These are phyloP conservation scores for Solanum raphanifolium DNA, from an alignment of 257 asterid genomes.

Conservation along the genomic window DNA sequence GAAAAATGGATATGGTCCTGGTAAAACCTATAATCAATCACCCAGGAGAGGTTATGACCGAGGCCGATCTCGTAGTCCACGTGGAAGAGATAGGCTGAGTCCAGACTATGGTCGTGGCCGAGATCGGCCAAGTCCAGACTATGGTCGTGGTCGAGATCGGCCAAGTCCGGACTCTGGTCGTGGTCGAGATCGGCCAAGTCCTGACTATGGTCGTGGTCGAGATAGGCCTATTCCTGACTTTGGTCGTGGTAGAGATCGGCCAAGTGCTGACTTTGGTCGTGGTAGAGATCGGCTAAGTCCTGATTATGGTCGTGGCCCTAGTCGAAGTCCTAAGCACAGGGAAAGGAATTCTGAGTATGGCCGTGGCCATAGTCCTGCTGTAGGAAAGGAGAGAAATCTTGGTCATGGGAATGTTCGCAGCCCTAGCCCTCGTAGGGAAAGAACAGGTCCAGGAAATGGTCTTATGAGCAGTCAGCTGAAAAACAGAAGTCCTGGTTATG, in stretches of 20 bases:
- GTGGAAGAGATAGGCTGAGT: conserved; percentile 57
- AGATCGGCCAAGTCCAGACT: conserved; percentile 56
- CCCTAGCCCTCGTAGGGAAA: conserved; percentile 30
- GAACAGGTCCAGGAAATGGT: conserved; percentile 22
- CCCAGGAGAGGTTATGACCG: conserved; percentile 57
- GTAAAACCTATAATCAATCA: conserved; percentile 43
- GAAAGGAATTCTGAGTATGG: conserved; percentile 31
- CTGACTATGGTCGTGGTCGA: conserved; percentile 17
- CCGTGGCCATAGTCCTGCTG: conserved; percentile 29
- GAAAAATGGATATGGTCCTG: conserved; percentile 56
- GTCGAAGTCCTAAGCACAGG: conserved; percentile 32
- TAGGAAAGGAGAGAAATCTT: conserved; percentile 29
- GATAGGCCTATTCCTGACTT: conserved; percentile 22
- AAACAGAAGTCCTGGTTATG: conserved; percentile 33
- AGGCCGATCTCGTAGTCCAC: conserved; percentile 51
- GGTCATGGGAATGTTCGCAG: conserved; percentile 17
- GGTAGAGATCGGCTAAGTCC: conserved; percentile 30
- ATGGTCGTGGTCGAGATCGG: conserved; percentile 28
- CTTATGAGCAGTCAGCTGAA: conserved; percentile 16
- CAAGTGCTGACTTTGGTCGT: conserved; percentile 27
- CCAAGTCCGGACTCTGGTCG: conserved; percentile 22
- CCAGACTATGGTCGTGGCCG: conserved; percentile 62
- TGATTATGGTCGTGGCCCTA: conserved; percentile 19
- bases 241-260: conserved; percentile 20
- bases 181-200: conserved; percentile 23